A percentile compares a stretch with the other conserved stretches of the same genome.
These are phyloP conservation scores for Piper betle DNA, from an alignment of 164 flowering plant genomes.

Conservation along the genomic window DNA sequence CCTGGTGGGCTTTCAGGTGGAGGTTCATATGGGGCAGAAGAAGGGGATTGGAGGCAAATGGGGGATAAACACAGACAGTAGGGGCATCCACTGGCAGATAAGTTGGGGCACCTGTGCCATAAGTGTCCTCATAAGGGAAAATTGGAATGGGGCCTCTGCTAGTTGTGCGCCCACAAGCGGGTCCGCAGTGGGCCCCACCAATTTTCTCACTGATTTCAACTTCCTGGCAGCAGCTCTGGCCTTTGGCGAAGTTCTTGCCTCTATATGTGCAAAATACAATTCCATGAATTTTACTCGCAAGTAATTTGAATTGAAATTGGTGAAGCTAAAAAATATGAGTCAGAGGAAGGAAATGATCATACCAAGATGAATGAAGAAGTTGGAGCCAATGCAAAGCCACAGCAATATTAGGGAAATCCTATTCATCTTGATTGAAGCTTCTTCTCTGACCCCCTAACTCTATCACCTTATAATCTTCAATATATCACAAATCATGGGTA, in stretches of 20 bases:
- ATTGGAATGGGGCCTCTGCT: slow-evolving; percentile 41
- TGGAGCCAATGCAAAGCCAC: slow-evolving; percentile 14
- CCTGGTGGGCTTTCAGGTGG: slow-evolving; percentile 28
- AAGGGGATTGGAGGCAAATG: slow-evolving; percentile 34
- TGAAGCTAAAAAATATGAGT: neutral
- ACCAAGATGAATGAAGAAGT: slow-evolving; percentile 31
- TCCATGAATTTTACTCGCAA: too few relatives aligned
- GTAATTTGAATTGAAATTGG: neutral
- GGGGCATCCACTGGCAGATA: slow-evolving; percentile 36
- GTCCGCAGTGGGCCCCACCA: slow-evolving; percentile 6
- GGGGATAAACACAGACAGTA: slow-evolving; percentile 51
- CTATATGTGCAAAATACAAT: slow-evolving; percentile 12
- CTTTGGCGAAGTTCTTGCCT: slow-evolving; percentile 29
- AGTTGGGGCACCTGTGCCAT: slow-evolving; percentile 28
- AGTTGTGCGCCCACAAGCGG: slow-evolving; percentile 28
- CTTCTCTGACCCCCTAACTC: slow-evolving; percentile 3
- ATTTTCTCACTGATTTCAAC: slow-evolving; percentile 18
- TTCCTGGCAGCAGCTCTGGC: slow-evolving; percentile 9
- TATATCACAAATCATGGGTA: neutral
- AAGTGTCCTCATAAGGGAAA: slow-evolving; percentile 40
- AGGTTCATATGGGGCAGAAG: slow-evolving; percentile 14
- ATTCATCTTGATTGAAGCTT: neutral
- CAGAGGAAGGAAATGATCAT: slow-evolving; percentile 4
- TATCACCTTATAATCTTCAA: neutral
- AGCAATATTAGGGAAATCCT: slow-evolving; percentile 7